phyloP scores from a whole-genome alignment of 768 basidiomycete genomes.

The Termitomyces sp. region DNA sequence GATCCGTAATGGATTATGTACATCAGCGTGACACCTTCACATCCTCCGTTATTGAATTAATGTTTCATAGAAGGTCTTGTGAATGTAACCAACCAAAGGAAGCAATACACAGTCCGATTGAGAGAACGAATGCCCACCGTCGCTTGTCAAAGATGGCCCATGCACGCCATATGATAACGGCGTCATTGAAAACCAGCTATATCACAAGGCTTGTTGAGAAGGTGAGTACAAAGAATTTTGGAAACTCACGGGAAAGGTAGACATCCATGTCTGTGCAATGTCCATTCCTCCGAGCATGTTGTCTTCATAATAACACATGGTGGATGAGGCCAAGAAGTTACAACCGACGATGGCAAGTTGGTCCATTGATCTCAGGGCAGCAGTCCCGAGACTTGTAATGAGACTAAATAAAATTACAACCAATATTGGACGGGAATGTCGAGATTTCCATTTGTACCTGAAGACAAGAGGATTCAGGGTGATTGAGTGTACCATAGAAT shows the following conservation, averaged over 20 bases:
- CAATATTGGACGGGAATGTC: background rate
- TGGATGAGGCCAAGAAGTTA: background rate
- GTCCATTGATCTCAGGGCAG: no score
- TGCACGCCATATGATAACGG: background rate
- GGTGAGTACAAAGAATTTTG: no score
- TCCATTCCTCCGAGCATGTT: no score
- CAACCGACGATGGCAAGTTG: background rate
- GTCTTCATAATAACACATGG: no score
- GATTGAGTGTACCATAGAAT: no score
- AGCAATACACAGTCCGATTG: background rate
- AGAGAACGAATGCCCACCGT: background rate
- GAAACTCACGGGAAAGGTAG: no score
- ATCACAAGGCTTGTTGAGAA: no score
- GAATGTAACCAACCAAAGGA: background rate
- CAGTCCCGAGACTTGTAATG: background rate
- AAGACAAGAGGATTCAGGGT: background rate
- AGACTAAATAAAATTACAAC: background rate
- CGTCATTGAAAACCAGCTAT: background rate
- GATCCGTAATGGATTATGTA: no score
- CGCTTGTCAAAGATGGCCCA: background rate
- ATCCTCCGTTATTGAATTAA: no score
- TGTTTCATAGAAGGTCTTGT: no score
- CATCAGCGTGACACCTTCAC: no score
- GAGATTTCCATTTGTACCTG: background rate
- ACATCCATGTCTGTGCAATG: no score